Evolutionary conservation across 75 land plant species (phyloP).

Genomic region (Cryptomeria japonica): DNA sequence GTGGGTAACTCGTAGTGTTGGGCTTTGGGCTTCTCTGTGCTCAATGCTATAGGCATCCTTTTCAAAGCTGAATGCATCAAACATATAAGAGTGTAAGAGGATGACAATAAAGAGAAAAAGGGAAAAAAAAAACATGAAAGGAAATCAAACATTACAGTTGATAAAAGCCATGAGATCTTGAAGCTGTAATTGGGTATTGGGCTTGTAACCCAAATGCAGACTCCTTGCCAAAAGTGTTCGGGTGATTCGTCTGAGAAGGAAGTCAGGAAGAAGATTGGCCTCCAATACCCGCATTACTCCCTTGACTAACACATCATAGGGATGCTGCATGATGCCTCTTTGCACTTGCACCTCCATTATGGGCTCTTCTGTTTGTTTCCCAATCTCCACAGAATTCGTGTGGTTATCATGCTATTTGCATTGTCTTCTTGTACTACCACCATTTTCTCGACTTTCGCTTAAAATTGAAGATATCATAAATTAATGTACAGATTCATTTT

Average conservation of each 20-base stretch:
- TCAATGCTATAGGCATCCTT: constrained; percentile 90
- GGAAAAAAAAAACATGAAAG: not conserved
- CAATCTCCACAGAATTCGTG: not conserved
- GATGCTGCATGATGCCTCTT: constrained; percentile 12
- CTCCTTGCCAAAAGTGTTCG: constrained; percentile 69
- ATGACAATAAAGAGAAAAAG: not conserved
- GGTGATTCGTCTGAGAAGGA: constrained; percentile 62
- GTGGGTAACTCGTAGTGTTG: constrained; percentile 96
- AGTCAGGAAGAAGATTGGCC: constrained; percentile 81
- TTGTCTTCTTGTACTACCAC: too few relatives aligned
- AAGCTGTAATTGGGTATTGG: constrained; percentile 59
- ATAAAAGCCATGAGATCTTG: constrained; percentile 58
- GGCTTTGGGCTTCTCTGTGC: constrained; percentile 73
- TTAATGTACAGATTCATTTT: too few relatives aligned
- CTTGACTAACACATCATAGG: constrained; percentile 51
- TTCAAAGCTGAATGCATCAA: constrained; percentile 49
- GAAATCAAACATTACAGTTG: constrained; percentile 33
- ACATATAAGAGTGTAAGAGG: not conserved
- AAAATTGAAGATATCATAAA: too few relatives aligned
- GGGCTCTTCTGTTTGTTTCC: not conserved
- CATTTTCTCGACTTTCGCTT: too few relatives aligned
- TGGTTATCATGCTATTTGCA: too few relatives aligned
- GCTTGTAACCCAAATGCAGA: constrained; percentile 52
- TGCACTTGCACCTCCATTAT: constrained; percentile 16
- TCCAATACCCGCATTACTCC: constrained; percentile 58